Conservation (phyloP, 1,139 yeast genomes). For the Geotrichum carabidarum region DNA sequence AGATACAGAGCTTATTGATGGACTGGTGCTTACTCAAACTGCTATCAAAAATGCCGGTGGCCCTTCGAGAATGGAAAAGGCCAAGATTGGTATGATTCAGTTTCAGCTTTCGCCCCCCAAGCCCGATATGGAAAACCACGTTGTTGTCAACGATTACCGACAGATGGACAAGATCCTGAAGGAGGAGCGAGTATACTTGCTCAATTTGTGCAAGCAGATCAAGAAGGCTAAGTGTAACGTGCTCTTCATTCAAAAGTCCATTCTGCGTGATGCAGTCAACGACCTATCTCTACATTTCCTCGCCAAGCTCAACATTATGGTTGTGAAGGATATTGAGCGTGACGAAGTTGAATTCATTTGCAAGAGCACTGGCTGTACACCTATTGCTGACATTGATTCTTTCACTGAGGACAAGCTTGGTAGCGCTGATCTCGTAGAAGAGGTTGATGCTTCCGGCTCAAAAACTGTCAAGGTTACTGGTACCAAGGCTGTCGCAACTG, state of each 20-base stretch:
- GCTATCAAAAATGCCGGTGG: slow-evolving; percentile 91
- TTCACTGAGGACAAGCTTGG: slow-evolving; percentile 93
- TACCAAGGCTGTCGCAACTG: slow-evolving; percentile 49
- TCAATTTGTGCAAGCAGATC: slow-evolving; percentile 91
- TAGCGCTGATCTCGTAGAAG: slow-evolving; percentile 86
- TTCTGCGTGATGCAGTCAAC: slow-evolving; percentile 93
- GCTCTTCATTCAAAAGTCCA: slow-evolving; percentile 85
- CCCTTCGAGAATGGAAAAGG: slow-evolving; percentile 93
- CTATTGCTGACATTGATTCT: slow-evolving; percentile 90
- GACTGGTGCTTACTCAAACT: slow-evolving; percentile 87
- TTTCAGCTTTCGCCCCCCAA: slow-evolving; percentile 97
- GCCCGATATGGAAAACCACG: slow-evolving; percentile 97
- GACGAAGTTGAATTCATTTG: slow-evolving; percentile 94
- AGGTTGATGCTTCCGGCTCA: slow-evolving; percentile 88
- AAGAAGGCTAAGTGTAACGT: slow-evolving; percentile 97
- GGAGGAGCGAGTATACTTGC: slow-evolving; percentile 91
- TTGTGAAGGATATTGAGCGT: slow-evolving; percentile 90
- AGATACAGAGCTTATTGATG: slow-evolving; percentile 88
- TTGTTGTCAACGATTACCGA: slow-evolving; percentile 94
- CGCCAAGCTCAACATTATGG: slow-evolving; percentile 88
- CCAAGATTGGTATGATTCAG: slow-evolving; percentile 84
- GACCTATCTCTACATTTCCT: slow-evolving; percentile 93
- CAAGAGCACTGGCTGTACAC: slow-evolving; percentile 88
- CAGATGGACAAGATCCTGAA: slow-evolving; percentile 98
- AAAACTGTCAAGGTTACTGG: slow-evolving; percentile 89